phyloP scores from a whole-genome alignment of 164 flowering plant genomes.

The Euptelea pleiosperma region DNA sequence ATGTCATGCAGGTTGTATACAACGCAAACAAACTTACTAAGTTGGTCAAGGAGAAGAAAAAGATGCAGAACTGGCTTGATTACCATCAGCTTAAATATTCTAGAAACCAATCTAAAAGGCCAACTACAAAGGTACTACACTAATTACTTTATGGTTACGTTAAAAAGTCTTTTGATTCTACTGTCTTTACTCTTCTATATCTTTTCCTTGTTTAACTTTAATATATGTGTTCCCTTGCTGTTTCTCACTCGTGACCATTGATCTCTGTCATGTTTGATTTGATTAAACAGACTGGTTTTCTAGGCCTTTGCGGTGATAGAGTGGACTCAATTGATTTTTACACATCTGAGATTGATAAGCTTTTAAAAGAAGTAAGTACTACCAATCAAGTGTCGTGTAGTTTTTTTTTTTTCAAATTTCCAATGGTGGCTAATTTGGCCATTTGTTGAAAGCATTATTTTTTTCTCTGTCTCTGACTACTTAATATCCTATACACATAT shows the following conservation, averaged over 20 bases:
- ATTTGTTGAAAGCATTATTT: no score
- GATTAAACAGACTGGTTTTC: slow-evolving; percentile 59
- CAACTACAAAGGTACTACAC: slow-evolving; percentile 50
- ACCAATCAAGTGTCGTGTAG: not conserved
- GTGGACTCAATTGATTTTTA: slow-evolving; percentile 77
- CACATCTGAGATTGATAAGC: slow-evolving; percentile 44
- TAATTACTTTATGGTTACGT: not conserved
- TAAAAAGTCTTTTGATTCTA: not conserved
- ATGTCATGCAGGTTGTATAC: slow-evolving; percentile 62
- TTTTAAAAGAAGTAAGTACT: slow-evolving; percentile 49
- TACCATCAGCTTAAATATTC: slow-evolving; percentile 57
- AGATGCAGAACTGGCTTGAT: slow-evolving; percentile 66
- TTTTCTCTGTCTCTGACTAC: no score
- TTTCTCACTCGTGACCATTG: not conserved
- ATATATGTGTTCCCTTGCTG: not conserved
- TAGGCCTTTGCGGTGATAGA: slow-evolving; percentile 62
- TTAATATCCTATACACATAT: no score
- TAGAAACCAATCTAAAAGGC: slow-evolving; percentile 50
- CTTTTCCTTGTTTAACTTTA: not conserved
- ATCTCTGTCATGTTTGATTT: slow-evolving; percentile 6
- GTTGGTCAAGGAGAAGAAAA: slow-evolving; percentile 62
- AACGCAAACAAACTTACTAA: slow-evolving; percentile 62
- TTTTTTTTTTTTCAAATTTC: not conserved
- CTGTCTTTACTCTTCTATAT: not conserved
- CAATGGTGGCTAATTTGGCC: no score